Percentiles rank a stretch among this genome's conserved stretches.
phyloP scores from a whole-genome alignment of 2,329 filamentous ascomycete genomes.

The Paecilomyces dactylethromorphus region DNA sequence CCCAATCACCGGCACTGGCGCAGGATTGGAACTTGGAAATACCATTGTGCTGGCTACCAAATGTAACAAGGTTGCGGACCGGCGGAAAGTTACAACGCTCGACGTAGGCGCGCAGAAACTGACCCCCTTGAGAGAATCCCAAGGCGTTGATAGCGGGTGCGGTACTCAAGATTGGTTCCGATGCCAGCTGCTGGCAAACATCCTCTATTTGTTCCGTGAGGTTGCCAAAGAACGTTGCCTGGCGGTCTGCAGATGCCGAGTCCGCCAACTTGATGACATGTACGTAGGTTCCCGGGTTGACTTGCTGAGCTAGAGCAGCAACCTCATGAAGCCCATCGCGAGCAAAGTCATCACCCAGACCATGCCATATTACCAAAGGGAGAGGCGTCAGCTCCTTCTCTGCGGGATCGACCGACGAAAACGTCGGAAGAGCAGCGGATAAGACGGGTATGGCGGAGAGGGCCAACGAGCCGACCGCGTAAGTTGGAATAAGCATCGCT shows the following conservation, averaged over 20 bases:
- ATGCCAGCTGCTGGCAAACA: slow-evolving; percentile 71
- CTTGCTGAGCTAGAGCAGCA: slow-evolving; percentile 61
- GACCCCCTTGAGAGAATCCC: slow-evolving; percentile 91
- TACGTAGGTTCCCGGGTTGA: slow-evolving; percentile 77
- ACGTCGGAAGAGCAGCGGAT: slow-evolving; percentile 9
- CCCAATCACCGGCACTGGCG: slow-evolving; percentile 57
- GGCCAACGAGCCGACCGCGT: slow-evolving; percentile 1
- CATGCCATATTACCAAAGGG: slow-evolving; percentile 93
- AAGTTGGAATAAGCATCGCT: neutral
- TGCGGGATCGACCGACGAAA: slow-evolving; percentile 14
- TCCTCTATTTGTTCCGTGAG: slow-evolving; percentile 67
- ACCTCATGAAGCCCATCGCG: slow-evolving; percentile 68
- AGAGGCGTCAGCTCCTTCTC: slow-evolving; percentile 47
- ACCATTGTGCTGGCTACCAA: slow-evolving; percentile 87
- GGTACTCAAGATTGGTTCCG: slow-evolving; percentile 71
- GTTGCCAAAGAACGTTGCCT: slow-evolving; percentile 86
- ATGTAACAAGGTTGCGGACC: slow-evolving; percentile 75
- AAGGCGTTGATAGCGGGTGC: slow-evolving; percentile 82
- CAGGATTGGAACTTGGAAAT: slow-evolving; percentile 79
- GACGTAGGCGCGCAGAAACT: slow-evolving; percentile 87
- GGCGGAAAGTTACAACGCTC: slow-evolving; percentile 76
- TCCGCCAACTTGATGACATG: slow-evolving; percentile 70
- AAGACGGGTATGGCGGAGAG: neutral
- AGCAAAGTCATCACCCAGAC: slow-evolving; percentile 60
- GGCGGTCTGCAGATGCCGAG: slow-evolving; percentile 62